Evolutionary conservation across 2,329 filamentous ascomycete genomes (phyloP), one percentile per base, ranked within the genome.

Genomic region (Aureobasidium pullulans): DNA sequence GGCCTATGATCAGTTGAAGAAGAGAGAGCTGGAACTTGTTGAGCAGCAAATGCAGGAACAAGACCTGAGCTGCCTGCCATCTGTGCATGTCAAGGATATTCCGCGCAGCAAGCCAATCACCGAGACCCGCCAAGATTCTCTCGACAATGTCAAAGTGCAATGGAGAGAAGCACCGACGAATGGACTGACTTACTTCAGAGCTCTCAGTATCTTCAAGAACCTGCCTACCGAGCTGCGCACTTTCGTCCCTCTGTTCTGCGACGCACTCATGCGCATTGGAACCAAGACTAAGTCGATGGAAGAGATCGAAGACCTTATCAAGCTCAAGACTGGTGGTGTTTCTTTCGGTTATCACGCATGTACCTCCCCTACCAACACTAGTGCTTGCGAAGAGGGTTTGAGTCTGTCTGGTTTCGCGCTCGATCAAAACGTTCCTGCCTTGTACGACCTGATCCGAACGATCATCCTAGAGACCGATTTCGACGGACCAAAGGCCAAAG

Each of bases 131-230:
- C 77, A 84, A 64, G 79, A 76, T 40, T 76, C 77, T 10, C 71
- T 88, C 9, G 81, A 83, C 43, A 80, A 82, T 39, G 82, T 87
- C 42, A 84, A 87, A 47, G 84, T 94, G 4, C 89, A 96, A 67
- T 96, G 92, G 91, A 86, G 88, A 53, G 90, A 96, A 72, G 90
- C 92, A 7, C 89, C 90, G 2, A 99, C 94, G 0, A 99, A 99
- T 67, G 94, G 94, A 0, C 77, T 99, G 61, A 97, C 93, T 1
- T 99, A 99, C 71, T 96, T 99, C 77, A 87, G 92, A 61, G 91
- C 90, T 3, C 83, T 97, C 71, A 91, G 95, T 70, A 81, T 83
- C 0, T 79, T 97, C 58, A 81, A 89, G 46, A 84, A 88, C 62
- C 77, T 99, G 13, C 90, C 93, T 0, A 86, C 93, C 62, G 90